Evolutionary conservation across 2,329 filamentous ascomycete genomes (phyloP), one percentile per base, ranked within the genome.

Genomic region (Ophiocordyceps sinensis): DNA sequence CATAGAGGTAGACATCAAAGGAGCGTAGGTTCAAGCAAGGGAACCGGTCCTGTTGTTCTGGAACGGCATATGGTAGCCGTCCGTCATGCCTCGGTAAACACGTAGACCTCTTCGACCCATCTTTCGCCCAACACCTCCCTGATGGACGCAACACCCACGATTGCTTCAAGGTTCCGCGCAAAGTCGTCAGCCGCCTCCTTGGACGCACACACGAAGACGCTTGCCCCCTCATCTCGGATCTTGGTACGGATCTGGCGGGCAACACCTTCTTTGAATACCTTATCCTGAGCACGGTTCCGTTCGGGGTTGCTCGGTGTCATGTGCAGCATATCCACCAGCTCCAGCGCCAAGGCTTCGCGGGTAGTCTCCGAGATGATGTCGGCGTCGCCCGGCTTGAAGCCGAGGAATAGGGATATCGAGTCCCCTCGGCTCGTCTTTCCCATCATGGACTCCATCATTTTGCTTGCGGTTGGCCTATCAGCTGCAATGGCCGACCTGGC

Each of bases 71-170:
- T n/a, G n/a, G n/a, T n/a, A n/a, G n/a, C n/a, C n/a, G n/a, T n/a
- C n/a, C n/a, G n/a, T n/a, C n/a, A n/a, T n/a, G 15, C 29, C 23
- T 30, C 15, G 4, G 40, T 23, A 12, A n/a, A 41, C 7, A 41
- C 40, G 28, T 41, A 41, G 17, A 41, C 35, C 35, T 41, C 40
- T 14, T 41, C 40, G 5, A 41, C 28, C 40, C 40, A 41, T 37
- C 40, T 30, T 10, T 41, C 40, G 3, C 40, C 40, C 12, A 41
- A 35, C 3, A 28, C 35, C 6, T 41, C 35, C 10, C 40, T 28
- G n/a, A 41, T 41, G 10, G 40, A 41, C 11, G 17, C 7, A 5
- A 41, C 40, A 3, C 40, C 40, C 10, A 41, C 28, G 12, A 41
- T 37, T 8, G 40, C 40, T 8, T 28, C 40, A 12, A 41, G 35